A percentile compares a stretch with the other conserved stretches of the same genome.
These are phyloP conservation scores for Aspergillus bridgeri DNA, from an alignment of 495 filamentous ascomycete genomes.

Conservation along the genomic window DNA sequence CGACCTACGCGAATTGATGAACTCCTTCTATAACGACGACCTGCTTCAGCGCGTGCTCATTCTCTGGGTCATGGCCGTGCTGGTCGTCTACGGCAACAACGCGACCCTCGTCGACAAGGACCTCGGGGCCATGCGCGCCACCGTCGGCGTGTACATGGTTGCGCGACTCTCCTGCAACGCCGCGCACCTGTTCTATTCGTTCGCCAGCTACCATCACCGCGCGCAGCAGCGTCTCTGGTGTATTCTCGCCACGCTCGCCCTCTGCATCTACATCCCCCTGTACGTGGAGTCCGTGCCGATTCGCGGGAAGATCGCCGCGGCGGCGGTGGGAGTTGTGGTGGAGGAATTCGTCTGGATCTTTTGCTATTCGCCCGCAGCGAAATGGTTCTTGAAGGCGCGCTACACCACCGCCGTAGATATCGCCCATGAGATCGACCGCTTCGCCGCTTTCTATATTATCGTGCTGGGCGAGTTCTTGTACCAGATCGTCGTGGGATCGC, in stretches of 20 bases:
- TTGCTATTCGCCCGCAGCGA: conserved; percentile 32
- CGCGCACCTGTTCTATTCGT: conserved; percentile 33
- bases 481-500: conserved; percentile 37
- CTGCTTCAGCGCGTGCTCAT: conserved; percentile 43
- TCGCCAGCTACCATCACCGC: conserved; percentile 37
- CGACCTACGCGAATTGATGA: conserved; percentile 46
- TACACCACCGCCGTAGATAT: conserved; percentile 43
- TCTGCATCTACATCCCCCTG: conserved; percentile 40
- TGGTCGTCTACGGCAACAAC: conserved; percentile 48
- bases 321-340: conserved; percentile 33
- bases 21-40: conserved; percentile 50
- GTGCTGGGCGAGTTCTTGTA: conserved; percentile 48
- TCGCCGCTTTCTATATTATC: conserved; percentile 49
- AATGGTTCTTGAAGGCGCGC: conserved; percentile 31
- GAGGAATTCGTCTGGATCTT: conserved; percentile 33
- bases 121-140: conserved; percentile 37
- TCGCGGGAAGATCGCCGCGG: conserved; percentile 36
- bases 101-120: conserved; percentile 40
- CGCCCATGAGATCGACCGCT: conserved; percentile 45
- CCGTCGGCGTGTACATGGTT: conserved; percentile 38
- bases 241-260: conserved; percentile 21
- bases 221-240: conserved; percentile 36
- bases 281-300: conserved; percentile 34
- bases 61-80: conserved; percentile 45
- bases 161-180: conserved; percentile 27